Evolutionary conservation across 1,284 basidiomycete species (phyloP).

Genomic region (Apiotrichum brassicae): DNA sequence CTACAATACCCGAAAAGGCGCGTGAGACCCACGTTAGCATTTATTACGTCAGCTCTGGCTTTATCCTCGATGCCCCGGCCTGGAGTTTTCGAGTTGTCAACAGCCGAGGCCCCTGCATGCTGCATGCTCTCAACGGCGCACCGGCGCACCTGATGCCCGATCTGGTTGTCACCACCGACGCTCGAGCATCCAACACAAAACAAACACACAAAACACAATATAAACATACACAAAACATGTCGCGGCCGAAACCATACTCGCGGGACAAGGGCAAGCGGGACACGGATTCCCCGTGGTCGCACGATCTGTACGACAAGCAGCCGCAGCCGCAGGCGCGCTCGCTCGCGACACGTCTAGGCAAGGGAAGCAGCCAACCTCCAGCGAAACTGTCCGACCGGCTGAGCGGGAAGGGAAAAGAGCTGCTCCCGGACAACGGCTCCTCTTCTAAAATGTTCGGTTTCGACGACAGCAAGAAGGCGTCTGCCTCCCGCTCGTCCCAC

Average conservation of each 20-base stretch:
- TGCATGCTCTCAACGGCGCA: too few species aligned
- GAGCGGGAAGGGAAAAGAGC: constrained; percentile 29
- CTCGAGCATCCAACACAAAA: neutral
- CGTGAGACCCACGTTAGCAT: too few species aligned
- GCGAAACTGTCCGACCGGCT: constrained; percentile 23
- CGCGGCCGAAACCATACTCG: constrained; percentile 23
- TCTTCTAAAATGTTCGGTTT: neutral
- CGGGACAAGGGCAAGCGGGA: constrained; percentile 21
- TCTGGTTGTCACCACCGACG: neutral
- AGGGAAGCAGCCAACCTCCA: constrained; percentile 8
- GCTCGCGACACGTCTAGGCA: too few species aligned
- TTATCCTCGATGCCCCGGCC: too few species aligned
- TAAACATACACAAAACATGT: neutral
- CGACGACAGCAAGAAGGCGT: constrained; percentile 3
- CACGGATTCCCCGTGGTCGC: constrained; percentile 32
- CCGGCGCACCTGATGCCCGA: too few species aligned
- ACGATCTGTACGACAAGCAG: constrained; percentile 35
- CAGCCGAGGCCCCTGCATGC: too few species aligned
- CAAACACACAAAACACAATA: neutral
- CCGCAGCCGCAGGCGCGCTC: too few species aligned
- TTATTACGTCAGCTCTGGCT: too few species aligned
- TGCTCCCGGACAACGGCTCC: constrained; percentile 1
- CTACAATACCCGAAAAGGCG: too few species aligned
- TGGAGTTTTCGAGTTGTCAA: too few species aligned
- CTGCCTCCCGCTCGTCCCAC: constrained; percentile 1